These are phyloP conservation scores for Coniferiporia sulphurascens DNA, from an alignment of 1,284 basidiomycete species.

Conservation along the genomic window DNA sequence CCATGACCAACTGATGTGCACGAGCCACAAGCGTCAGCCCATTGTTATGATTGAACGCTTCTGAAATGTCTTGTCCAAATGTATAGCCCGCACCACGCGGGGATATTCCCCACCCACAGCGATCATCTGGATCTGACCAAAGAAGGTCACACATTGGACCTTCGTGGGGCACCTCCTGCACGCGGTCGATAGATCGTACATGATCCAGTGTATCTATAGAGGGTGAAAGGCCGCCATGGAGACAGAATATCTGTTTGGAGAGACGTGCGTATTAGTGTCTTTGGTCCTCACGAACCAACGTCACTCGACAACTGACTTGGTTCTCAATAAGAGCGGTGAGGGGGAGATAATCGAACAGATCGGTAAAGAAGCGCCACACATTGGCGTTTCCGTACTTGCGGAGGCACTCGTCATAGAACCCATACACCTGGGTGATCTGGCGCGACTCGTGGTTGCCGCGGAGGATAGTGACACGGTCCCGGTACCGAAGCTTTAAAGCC, in stretches of 20 bases:
- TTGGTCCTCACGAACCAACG: neutral
- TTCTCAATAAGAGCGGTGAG: constrained; percentile 97
- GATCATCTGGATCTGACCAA: constrained; percentile 99
- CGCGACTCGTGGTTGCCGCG: constrained; percentile 98
- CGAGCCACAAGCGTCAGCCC: constrained; percentile 94
- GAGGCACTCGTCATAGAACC: constrained; percentile 99
- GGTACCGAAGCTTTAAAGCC: constrained; percentile 96
- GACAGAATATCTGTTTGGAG: constrained; percentile 86
- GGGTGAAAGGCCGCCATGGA: constrained; percentile 97
- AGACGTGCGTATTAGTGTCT: constrained; percentile 2
- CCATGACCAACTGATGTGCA: constrained; percentile 98
- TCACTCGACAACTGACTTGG: constrained; percentile 63
- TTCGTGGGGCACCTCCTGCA: constrained; percentile 98
- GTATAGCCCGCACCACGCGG: constrained; percentile 99
- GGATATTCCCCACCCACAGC: constrained; percentile 99
- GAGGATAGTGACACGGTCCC: constrained; percentile 96
- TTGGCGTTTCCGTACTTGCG: constrained; percentile 99
- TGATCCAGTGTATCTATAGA: constrained; percentile 99
- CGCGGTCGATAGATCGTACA: constrained; percentile 96
- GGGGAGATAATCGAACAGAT: constrained; percentile 97
- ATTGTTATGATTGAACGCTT: constrained; percentile 99
- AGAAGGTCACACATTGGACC: constrained; percentile 99
- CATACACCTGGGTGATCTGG: constrained; percentile 99
- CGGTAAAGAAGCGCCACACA: constrained; percentile 99
- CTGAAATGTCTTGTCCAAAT: constrained; percentile 98